Evolutionary conservation across 345 rosid genomes (phyloP).

Genomic region (Populus alba): DNA sequence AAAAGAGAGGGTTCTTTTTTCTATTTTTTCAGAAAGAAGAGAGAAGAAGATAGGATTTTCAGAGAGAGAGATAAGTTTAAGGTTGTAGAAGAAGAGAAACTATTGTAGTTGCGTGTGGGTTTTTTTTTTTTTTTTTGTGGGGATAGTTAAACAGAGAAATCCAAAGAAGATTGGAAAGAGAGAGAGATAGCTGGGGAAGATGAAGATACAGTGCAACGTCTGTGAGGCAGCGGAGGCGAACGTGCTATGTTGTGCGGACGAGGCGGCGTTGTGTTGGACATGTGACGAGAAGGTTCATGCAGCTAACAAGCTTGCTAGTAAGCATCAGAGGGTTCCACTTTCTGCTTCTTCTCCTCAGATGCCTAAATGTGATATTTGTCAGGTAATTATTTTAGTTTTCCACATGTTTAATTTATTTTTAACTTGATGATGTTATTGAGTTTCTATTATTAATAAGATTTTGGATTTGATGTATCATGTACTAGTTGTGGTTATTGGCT

Average conservation of each 20-base stretch:
- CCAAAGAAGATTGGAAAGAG: background rate
- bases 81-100: background rate
- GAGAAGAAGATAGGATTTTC: background rate
- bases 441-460: background rate
- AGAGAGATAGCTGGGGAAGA: slow-evolving; percentile 20
- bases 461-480: background rate
- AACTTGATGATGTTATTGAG: background rate
- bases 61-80: background rate
- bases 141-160: background rate
- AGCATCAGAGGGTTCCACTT: slow-evolving; percentile 91
- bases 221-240: slow-evolving; percentile 90
- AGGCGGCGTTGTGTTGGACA: slow-evolving; percentile 90
- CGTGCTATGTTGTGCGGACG: slow-evolving; percentile 98
- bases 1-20: background rate
- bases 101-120: background rate
- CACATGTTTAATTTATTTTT: no score
- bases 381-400: slow-evolving; percentile 36
- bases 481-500: background rate
- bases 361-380: slow-evolving; percentile 95
- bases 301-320: slow-evolving; percentile 92
- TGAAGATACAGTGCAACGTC: slow-evolving; percentile 99
- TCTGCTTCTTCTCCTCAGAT: slow-evolving; percentile 60
- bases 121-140: background rate
- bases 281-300: slow-evolving; percentile 93
- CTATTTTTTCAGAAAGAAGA: background rate